Evolutionary conservation across 257 asterid species (phyloP).

Genomic region (Primulina eburnea): DNA sequence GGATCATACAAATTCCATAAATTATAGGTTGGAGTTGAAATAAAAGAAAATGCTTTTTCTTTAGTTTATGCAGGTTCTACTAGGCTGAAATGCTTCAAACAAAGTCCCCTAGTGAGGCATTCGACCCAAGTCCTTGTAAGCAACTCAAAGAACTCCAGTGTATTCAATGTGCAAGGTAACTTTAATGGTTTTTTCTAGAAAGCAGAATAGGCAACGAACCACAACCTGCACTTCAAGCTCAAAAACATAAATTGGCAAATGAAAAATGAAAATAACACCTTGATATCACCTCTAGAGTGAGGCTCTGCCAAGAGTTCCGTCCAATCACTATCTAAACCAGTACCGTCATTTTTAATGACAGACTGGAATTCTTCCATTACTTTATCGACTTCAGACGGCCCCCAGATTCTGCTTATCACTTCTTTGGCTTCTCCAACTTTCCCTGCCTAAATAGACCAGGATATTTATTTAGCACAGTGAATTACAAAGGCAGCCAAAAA

Average conservation of each 20-base stretch:
- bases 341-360: constrained; percentile 59
- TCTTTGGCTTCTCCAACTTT: constrained; percentile 62
- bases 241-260: constrained; percentile 12
- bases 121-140: neutral
- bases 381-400: constrained; percentile 55
- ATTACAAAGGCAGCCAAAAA: constrained; percentile 11
- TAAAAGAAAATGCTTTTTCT: neutral
- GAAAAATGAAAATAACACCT: constrained; percentile 46
- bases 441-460: constrained; percentile 52
- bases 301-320: constrained; percentile 73
- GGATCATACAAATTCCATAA: no score
- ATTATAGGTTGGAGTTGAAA: no score
- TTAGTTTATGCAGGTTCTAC: neutral
- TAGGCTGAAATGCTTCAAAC: neutral
- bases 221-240: constrained; percentile 20
- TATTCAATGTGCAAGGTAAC: neutral
- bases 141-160: constrained; percentile 1
- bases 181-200: neutral
- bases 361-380: constrained; percentile 73
- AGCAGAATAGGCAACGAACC: constrained; percentile 2
- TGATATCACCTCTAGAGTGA: constrained; percentile 80
- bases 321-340: constrained; percentile 78
- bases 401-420: constrained; percentile 65
- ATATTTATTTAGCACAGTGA: neutral
- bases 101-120: neutral